Conservation (phyloP, 495 filamentous ascomycete genomes). For the Neurospora sp. region DNA sequence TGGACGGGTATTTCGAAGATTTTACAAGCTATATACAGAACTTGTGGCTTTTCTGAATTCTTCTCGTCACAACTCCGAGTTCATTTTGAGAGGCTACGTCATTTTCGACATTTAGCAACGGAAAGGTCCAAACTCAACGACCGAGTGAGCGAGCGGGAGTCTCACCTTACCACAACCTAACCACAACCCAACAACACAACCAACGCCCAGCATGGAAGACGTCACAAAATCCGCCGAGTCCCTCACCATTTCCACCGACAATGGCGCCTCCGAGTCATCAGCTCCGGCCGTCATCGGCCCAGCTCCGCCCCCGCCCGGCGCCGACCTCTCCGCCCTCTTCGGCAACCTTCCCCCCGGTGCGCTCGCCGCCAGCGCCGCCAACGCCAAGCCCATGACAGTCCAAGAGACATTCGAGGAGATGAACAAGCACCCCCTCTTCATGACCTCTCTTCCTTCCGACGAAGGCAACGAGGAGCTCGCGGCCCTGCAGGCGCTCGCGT, state of each 20-base stretch:
- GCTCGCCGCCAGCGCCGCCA: slow-evolving; percentile 45
- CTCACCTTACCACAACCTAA: neutral
- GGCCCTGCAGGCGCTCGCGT: slow-evolving; percentile 78
- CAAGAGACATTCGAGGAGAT: slow-evolving; percentile 66
- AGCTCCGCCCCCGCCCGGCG: slow-evolving; percentile 11
- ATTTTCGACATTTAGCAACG: neutral
- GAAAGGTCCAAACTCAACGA: neutral
- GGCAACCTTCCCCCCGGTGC: slow-evolving; percentile 44
- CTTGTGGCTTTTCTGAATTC: neutral
- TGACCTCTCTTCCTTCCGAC: slow-evolving; percentile 65
- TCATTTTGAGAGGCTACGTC: neutral
- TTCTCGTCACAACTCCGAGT: neutral
- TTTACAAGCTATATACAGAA: neutral
- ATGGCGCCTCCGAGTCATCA: neutral
- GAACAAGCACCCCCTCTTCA: slow-evolving; percentile 82
- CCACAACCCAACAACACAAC: neutral
- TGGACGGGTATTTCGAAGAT: neutral
- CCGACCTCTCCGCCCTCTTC: slow-evolving; percentile 13
- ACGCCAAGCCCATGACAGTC: slow-evolving; percentile 36
- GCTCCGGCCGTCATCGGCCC: neutral
- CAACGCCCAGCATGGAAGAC: slow-evolving; percentile 4
- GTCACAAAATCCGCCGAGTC: slow-evolving; percentile 6
- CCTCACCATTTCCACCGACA: neutral
- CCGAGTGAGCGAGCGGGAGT: neutral
- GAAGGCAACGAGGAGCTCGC: slow-evolving; percentile 69